phyloP scores from a whole-genome alignment of 2,329 filamentous ascomycete genomes.

The Fusarium nygamai region DNA sequence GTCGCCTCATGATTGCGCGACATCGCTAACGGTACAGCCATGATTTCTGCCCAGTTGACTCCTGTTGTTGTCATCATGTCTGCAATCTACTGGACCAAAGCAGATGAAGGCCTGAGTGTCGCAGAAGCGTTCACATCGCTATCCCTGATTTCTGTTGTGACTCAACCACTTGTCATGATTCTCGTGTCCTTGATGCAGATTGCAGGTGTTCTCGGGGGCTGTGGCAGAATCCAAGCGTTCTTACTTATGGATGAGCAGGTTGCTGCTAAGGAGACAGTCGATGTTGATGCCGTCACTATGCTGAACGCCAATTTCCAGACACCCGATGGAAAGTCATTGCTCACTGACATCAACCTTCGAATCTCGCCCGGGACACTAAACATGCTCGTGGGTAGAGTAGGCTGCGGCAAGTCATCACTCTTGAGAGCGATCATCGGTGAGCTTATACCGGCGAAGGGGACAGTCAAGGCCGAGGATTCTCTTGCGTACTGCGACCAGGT shows the following conservation, averaged over 20 bases:
- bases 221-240: slow-evolving; percentile 48
- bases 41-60: slow-evolving; percentile 44
- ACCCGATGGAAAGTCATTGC: slow-evolving; percentile 24
- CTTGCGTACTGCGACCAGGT: slow-evolving; percentile 56
- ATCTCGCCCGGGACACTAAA: slow-evolving; percentile 41
- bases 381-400: slow-evolving; percentile 54
- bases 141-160: slow-evolving; percentile 49
- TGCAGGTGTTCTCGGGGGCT: slow-evolving; percentile 47
- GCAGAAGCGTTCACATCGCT: slow-evolving; percentile 50
- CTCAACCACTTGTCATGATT: slow-evolving; percentile 46
- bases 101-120: slow-evolving; percentile 43
- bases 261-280: fast-evolving
- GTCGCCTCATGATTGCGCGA: neutral
- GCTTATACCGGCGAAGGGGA: slow-evolving; percentile 39
- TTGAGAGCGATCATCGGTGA: slow-evolving; percentile 53
- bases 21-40: slow-evolving; percentile 24
- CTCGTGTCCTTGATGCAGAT: slow-evolving; percentile 48
- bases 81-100: slow-evolving; percentile 48
- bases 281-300: neutral
- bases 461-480: slow-evolving; percentile 38
- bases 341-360: slow-evolving; percentile 40
- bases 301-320: slow-evolving; percentile 28
- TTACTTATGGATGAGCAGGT: slow-evolving; percentile 41
- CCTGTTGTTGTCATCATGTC: slow-evolving; percentile 48
- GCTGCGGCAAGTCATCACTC: slow-evolving; percentile 56